Percentiles rank a stretch among this genome's conserved stretches.
These are phyloP conservation scores for Penicillium maclennaniae DNA, from an alignment of 495 filamentous ascomycete genomes.

Conservation along the genomic window DNA sequence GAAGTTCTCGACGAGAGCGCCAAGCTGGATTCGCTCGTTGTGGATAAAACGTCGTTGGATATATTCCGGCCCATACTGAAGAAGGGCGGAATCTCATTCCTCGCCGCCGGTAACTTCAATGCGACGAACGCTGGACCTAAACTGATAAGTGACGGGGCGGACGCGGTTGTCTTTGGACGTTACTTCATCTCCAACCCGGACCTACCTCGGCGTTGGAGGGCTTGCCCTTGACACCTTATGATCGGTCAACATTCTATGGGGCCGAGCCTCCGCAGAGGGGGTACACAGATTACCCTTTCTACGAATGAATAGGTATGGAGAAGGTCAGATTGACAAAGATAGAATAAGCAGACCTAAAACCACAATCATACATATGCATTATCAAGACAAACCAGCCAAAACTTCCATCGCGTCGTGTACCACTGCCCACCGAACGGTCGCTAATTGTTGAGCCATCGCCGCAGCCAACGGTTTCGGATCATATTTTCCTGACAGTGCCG, in stretches of 20 bases:
- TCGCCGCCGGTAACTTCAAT: slow-evolving; percentile 33
- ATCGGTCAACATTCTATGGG: slow-evolving; percentile 57
- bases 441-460: slow-evolving; percentile 49
- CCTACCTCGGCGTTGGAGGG: slow-evolving; percentile 54
- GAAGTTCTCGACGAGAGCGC: slow-evolving; percentile 43
- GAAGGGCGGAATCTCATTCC: slow-evolving; percentile 28
- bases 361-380: background rate
- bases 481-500: slow-evolving; percentile 27
- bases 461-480: slow-evolving; percentile 34
- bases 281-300: slow-evolving; percentile 65
- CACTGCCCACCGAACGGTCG: slow-evolving; percentile 53
- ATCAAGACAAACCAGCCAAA: slow-evolving; percentile 27
- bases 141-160: slow-evolving; percentile 23
- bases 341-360: background rate
- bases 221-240: slow-evolving; percentile 50
- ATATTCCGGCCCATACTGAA: slow-evolving; percentile 26
- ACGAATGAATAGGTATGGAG: slow-evolving; percentile 18
- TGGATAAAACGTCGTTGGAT: slow-evolving; percentile 27
- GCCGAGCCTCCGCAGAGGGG: slow-evolving; percentile 44
- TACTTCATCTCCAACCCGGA: slow-evolving; percentile 69
- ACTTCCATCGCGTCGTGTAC: slow-evolving; percentile 56
- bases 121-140: slow-evolving; percentile 23
- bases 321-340: too few species aligned
- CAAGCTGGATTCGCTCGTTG: slow-evolving; percentile 33
- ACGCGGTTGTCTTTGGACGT: slow-evolving; percentile 53